Evolutionary conservation across 495 filamentous ascomycete genomes (phyloP).

Genomic region (Bryoglossum gracile): DNA sequence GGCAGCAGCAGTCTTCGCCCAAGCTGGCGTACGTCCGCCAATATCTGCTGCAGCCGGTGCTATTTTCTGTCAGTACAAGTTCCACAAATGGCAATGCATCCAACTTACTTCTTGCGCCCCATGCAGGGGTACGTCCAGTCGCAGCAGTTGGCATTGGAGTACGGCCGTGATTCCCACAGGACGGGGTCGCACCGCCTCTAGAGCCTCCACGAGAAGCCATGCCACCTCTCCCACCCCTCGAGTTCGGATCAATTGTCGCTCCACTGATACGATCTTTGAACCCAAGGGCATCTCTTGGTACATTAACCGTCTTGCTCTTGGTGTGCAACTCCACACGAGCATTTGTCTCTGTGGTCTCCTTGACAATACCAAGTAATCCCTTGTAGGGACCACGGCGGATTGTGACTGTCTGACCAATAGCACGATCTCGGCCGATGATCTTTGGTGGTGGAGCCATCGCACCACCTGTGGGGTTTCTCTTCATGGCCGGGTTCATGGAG

Average conservation of each 20-base stretch:
- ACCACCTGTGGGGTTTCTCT: conserved; percentile 45
- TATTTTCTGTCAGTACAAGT: conserved; percentile 23
- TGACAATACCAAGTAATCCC: conserved; percentile 89
- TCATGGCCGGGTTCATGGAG: conserved; percentile 88
- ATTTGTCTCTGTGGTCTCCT: conserved; percentile 76
- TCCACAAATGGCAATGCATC: background rate
- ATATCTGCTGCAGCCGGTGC: conserved; percentile 49
- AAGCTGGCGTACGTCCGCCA: conserved; percentile 63
- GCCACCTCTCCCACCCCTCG: conserved; percentile 42
- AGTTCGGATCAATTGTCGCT: conserved; percentile 59
- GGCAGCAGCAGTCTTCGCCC: conserved; percentile 46
- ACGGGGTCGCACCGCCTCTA: conserved; percentile 31
- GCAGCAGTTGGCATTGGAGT: conserved; percentile 56
- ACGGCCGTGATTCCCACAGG: conserved; percentile 47
- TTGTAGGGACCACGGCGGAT: conserved; percentile 82
- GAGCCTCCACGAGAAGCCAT: conserved; percentile 32
- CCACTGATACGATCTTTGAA: conserved; percentile 82
- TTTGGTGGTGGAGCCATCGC: conserved; percentile 59
- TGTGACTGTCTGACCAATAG: conserved; percentile 84
- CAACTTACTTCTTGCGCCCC: conserved; percentile 58
- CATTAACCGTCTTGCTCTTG: conserved; percentile 77
- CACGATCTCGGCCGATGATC: conserved; percentile 69
- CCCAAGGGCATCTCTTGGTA: conserved; percentile 66
- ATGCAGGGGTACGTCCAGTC: conserved; percentile 62
- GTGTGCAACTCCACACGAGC: conserved; percentile 90